These are phyloP conservation scores for Aspergillus sp. DNA, from an alignment of 2,329 filamentous ascomycete genomes.

Conservation along the genomic window DNA sequence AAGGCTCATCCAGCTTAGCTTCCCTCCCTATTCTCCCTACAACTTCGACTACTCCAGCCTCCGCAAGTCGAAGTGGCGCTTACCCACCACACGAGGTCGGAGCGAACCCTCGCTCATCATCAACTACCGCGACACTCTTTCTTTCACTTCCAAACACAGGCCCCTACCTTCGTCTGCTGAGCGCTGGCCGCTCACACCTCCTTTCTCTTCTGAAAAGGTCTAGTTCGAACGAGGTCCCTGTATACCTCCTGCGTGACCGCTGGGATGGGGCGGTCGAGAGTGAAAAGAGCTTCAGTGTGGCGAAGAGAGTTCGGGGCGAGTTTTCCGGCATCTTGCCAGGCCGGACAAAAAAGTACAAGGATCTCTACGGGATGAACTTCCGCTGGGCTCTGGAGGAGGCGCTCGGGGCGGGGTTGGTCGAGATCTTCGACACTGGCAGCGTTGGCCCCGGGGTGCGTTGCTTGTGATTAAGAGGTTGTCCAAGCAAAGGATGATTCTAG, in stretches of 20 bases:
- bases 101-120: slow-evolving; percentile 13
- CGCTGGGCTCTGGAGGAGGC: slow-evolving; percentile 64
- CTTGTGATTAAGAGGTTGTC: slow-evolving; percentile 26
- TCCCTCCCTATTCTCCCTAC: slow-evolving; percentile 37
- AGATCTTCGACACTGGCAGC: slow-evolving; percentile 64
- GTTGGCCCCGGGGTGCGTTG: slow-evolving; percentile 58
- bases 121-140: slow-evolving; percentile 43
- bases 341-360: slow-evolving; percentile 64
- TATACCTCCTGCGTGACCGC: slow-evolving; percentile 57
- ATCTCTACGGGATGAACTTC: slow-evolving; percentile 60
- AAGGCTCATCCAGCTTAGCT: slow-evolving; percentile 46
- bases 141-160: slow-evolving; percentile 63
- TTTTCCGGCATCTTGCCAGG: slow-evolving; percentile 58
- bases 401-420: slow-evolving; percentile 60
- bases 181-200: slow-evolving; percentile 57
- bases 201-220: slow-evolving; percentile 55
- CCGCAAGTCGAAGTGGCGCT: slow-evolving; percentile 29
- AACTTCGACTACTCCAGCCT: slow-evolving; percentile 17
- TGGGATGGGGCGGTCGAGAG: slow-evolving; percentile 64
- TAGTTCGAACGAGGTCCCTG: slow-evolving; percentile 55
- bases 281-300: slow-evolving; percentile 46
- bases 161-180: slow-evolving; percentile 59
- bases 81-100: background rate
- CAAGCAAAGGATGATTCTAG: background rate
- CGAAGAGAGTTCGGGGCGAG: slow-evolving; percentile 59